A percentile compares a stretch with the other conserved stretches of the same genome.
These are phyloP conservation scores for Mycena metata DNA, from an alignment of 768 basidiomycete species.

Conservation along the genomic window DNA sequence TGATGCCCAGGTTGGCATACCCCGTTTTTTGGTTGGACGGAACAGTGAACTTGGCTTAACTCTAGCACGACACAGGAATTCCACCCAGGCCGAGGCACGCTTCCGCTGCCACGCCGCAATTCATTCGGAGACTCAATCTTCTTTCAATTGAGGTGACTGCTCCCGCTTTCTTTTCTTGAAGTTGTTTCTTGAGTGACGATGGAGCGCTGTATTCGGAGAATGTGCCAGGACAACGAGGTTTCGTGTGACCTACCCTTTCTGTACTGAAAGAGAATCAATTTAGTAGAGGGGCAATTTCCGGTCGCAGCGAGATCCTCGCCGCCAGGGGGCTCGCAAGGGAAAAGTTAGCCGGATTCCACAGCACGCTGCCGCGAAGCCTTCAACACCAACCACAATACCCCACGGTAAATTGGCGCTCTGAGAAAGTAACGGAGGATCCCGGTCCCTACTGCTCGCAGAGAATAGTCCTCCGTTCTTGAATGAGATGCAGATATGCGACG, in stretches of 20 bases:
- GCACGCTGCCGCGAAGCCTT: neutral
- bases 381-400: neutral
- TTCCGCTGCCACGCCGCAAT: neutral
- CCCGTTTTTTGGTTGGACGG: neutral
- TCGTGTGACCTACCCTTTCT: neutral
- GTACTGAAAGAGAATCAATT: too few relatives aligned
- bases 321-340: neutral
- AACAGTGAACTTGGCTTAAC: neutral
- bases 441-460: neutral
- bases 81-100: neutral
- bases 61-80: too few relatives aligned
- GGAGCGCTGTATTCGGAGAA: neutral
- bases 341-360: neutral
- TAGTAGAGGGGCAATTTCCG: too few relatives aligned
- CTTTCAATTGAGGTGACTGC: neutral
- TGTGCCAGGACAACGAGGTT: conserved; percentile 5
- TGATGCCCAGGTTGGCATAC: too few relatives aligned
- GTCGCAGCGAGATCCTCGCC: neutral
- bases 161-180: neutral
- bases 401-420: neutral
- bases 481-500: conserved; percentile 6
- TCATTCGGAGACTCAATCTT: neutral
- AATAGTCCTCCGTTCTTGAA: neutral
- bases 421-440: neutral
- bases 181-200: neutral